These are phyloP conservation scores for Gossypium longicalyx DNA, from an alignment of 345 rosid species.

Conservation along the genomic window DNA sequence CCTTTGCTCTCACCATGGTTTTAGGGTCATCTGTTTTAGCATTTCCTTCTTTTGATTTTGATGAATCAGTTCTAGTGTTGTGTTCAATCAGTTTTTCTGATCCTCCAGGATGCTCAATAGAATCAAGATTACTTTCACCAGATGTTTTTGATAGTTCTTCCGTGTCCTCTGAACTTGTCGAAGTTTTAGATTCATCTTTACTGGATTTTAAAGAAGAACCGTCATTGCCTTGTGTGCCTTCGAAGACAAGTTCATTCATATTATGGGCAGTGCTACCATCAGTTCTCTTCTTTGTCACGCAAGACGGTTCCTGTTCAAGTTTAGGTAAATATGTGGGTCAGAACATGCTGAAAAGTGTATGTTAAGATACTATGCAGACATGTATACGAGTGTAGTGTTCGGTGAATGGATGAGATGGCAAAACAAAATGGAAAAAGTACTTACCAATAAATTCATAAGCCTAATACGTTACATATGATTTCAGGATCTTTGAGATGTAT, in stretches of 20 bases:
- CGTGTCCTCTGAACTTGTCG: not conserved
- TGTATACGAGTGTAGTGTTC: not conserved
- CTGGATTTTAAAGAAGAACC: not conserved
- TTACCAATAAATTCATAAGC: not conserved
- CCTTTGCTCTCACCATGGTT: constrained; percentile 18
- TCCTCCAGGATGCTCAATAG: not conserved
- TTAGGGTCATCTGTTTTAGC: not conserved
- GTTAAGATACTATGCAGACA: not conserved
- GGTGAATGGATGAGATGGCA: not conserved
- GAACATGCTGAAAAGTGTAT: not conserved
- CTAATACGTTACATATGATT: not conserved
- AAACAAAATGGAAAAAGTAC: not conserved
- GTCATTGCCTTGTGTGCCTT: constrained; percentile 8
- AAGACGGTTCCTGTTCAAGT: constrained; percentile 28
- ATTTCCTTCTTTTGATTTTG: constrained; percentile 12
- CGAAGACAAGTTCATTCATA: not conserved
- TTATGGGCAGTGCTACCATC: not conserved
- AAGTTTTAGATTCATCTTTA: constrained; percentile 16
- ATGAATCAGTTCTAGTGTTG: constrained; percentile 8
- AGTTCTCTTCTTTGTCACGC: not conserved
- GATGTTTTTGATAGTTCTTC: constrained; percentile 8
- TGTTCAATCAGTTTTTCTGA: not conserved
- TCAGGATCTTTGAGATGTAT: not conserved
- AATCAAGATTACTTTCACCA: not conserved
- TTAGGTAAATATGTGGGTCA: not conserved